Conservation (phyloP, 352 stramenopile genomes). For the Phytophthora podocarpi region DNA sequence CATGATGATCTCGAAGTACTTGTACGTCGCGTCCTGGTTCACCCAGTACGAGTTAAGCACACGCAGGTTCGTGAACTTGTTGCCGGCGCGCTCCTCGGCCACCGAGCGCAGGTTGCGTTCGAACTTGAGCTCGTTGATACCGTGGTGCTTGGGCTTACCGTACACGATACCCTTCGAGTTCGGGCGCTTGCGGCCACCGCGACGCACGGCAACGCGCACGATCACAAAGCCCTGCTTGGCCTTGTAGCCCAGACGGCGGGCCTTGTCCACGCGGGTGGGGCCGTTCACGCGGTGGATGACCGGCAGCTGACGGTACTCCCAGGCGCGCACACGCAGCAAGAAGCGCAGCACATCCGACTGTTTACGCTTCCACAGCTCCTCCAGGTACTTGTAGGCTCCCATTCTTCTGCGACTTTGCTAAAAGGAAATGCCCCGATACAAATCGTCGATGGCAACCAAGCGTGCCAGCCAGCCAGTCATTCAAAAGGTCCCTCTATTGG, state of each 20-base stretch:
- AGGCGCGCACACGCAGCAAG: conserved; percentile 97
- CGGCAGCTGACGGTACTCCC: conserved; percentile 99
- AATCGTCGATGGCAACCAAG: not conserved
- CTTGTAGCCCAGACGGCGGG: conserved; percentile 99
- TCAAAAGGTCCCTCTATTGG: no score
- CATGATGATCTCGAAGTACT: conserved; percentile 99
- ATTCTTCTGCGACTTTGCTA: conserved; percentile 85
- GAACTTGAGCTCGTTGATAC: conserved; percentile 99
- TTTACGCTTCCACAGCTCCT: conserved; percentile 99
- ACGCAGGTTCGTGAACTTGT: conserved; percentile 97
- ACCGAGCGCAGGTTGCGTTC: conserved; percentile 98
- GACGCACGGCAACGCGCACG: conserved; percentile 97
- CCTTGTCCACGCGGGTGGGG: conserved; percentile 99
- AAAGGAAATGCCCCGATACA: conserved; percentile 25
- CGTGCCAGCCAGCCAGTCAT: conserved; percentile 17
- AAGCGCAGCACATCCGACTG: conserved; percentile 99
- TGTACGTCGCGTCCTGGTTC: conserved; percentile 99
- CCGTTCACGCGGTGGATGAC: conserved; percentile 95
- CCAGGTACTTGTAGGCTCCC: conserved; percentile 99
- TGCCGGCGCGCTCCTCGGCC: conserved; percentile 98
- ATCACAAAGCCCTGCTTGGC: conserved; percentile 99
- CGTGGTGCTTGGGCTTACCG: conserved; percentile 99
- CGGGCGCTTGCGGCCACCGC: conserved; percentile 98
- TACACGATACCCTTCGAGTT: conserved; percentile 99
- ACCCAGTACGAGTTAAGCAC: conserved; percentile 99